These are phyloP conservation scores for Aspergillus brunneoviolaceus DNA, from an alignment of 2,329 filamentous ascomycete genomes.

Conservation along the genomic window DNA sequence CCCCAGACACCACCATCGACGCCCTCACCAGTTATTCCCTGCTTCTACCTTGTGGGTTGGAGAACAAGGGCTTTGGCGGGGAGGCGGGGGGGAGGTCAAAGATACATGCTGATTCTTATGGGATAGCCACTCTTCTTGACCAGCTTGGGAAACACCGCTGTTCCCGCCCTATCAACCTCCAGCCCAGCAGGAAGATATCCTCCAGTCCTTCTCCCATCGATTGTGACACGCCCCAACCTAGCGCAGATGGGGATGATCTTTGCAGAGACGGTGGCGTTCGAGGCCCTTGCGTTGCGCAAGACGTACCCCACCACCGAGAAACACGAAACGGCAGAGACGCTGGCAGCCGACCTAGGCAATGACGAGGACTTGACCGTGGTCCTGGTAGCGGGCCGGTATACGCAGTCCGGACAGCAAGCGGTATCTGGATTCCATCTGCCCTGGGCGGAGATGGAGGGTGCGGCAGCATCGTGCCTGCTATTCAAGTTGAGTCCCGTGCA, in stretches of 20 bases:
- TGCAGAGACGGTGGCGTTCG: neutral
- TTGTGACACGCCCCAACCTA: neutral
- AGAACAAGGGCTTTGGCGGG: too few species aligned
- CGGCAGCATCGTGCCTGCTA: neutral
- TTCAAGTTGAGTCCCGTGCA: neutral
- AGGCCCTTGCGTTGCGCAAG: neutral
- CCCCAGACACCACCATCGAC: neutral
- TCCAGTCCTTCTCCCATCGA: neutral
- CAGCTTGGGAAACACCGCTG: neutral
- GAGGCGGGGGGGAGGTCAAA: neutral
- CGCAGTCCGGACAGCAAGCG: neutral
- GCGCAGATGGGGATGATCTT: neutral
- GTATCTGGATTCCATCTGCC: neutral
- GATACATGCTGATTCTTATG: neutral
- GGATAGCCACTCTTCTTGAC: neutral
- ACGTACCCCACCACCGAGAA: neutral
- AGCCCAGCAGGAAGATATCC: neutral
- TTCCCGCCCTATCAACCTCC: neutral
- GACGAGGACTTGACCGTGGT: neutral
- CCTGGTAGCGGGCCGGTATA: neutral
- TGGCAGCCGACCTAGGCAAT: neutral
- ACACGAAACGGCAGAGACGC: neutral
- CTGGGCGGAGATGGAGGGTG: neutral
- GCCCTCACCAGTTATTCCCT: neutral
- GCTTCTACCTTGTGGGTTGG: neutral